phyloP scores from a whole-genome alignment of 441 rosid species.

The Pelargonium cotyledonis region DNA sequence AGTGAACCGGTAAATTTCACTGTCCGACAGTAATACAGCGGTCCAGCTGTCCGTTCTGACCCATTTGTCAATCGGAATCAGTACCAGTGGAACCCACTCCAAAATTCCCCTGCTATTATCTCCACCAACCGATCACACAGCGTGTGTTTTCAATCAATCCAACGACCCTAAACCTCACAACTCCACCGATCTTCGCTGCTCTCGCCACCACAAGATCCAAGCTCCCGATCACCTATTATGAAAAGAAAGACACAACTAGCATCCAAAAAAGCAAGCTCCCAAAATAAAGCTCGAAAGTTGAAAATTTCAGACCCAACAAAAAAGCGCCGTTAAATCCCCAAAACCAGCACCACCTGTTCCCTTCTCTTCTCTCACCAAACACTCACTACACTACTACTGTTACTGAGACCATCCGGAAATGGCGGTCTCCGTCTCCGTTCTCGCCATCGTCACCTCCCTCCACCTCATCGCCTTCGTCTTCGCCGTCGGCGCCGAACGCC shows the following conservation, averaged over 20 bases:
- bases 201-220: too few species aligned
- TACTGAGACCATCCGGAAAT: constrained; percentile 17
- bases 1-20: not conserved
- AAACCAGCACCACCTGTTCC: constrained; percentile 18
- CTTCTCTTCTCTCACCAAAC: too few species aligned
- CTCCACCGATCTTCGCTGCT: too few species aligned
- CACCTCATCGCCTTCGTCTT: constrained; percentile 85
- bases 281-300: too few species aligned
- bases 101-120: not conserved
- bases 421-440: constrained; percentile 61
- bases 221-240: too few species aligned
- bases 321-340: not conserved
- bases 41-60: constrained; percentile 15
- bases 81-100: not conserved
- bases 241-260: too few species aligned
- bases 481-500: constrained; percentile 90
- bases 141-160: not conserved
- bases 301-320: too few species aligned
- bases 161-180: not conserved
- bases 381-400: constrained; percentile 6
- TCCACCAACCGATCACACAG: not conserved
- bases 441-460: constrained; percentile 50
- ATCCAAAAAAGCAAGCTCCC: too few species aligned
- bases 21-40: constrained; percentile 4
- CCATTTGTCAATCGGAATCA: constrained; percentile 12